Percentiles rank a stretch among this genome's conserved stretches.
Evolutionary conservation across 345 rosid genomes (phyloP).

Genomic region (Linum usitatissimum): DNA sequence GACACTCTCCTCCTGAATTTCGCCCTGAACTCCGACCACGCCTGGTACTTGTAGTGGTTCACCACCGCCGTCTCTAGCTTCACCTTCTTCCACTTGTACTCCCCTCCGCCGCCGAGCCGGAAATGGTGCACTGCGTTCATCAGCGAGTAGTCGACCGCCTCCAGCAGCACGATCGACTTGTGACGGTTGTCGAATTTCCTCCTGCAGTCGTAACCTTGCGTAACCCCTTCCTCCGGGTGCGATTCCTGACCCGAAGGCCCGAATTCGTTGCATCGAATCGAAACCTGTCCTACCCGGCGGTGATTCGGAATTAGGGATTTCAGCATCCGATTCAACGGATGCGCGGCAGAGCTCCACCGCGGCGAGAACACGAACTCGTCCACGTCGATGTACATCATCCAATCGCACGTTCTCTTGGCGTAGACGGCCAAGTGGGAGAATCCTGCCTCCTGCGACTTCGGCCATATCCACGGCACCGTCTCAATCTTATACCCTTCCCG

Average conservation of each 20-base stretch:
- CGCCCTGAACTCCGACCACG: slow-evolving; percentile 68
- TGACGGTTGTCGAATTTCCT: slow-evolving; percentile 44
- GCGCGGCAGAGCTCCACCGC: slow-evolving; percentile 28
- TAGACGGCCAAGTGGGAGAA: slow-evolving; percentile 61
- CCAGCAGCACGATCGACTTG: slow-evolving; percentile 56
- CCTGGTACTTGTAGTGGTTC: slow-evolving; percentile 90
- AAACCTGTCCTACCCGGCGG: slow-evolving; percentile 39
- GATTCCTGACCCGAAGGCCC: slow-evolving; percentile 55
- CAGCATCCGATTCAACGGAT: slow-evolving; percentile 31
- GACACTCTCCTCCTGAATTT: slow-evolving; percentile 76
- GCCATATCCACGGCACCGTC: slow-evolving; percentile 58
- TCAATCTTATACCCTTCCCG: slow-evolving; percentile 37
- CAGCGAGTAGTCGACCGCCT: slow-evolving; percentile 46
- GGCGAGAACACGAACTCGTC: slow-evolving; percentile 77
- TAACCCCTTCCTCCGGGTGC: slow-evolving; percentile 63
- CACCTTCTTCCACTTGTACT: slow-evolving; percentile 28
- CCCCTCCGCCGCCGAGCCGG: slow-evolving; percentile 8
- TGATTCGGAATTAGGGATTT: slow-evolving; percentile 27
- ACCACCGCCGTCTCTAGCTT: slow-evolving; percentile 35
- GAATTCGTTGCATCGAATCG: slow-evolving; percentile 56
- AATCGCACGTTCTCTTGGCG: slow-evolving; percentile 38
- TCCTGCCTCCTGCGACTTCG: slow-evolving; percentile 85
- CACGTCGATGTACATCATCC: slow-evolving; percentile 75
- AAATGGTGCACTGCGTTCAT: slow-evolving; percentile 72
- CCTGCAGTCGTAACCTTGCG: slow-evolving; percentile 69